Evolutionary conservation across 495 filamentous ascomycete species (phyloP).

Genomic region (Umbilicaria muhlenbergii): DNA sequence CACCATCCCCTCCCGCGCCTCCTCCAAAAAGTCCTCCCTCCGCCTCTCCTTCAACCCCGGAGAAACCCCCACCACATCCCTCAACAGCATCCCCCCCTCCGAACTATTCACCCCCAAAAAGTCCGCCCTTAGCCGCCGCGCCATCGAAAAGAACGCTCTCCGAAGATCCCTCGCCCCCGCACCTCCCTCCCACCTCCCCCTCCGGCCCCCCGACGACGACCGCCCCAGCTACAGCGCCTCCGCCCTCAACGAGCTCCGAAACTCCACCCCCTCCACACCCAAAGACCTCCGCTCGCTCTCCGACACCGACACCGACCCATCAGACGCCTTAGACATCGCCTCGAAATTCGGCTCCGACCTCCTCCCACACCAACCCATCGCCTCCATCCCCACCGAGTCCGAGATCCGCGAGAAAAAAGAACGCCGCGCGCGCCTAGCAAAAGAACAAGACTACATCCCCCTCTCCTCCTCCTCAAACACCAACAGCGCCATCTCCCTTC

Average conservation of each 20-base stretch:
- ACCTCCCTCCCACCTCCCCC: constrained; percentile 28
- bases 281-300: constrained; percentile 32
- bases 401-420: constrained; percentile 90
- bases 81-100: constrained; percentile 36
- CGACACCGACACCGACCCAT: constrained; percentile 31
- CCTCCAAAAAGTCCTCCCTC: constrained; percentile 43
- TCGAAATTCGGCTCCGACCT: constrained; percentile 43
- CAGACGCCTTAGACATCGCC: constrained; percentile 48
- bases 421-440: constrained; percentile 61
- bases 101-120: constrained; percentile 56
- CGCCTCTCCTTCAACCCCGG: constrained; percentile 62
- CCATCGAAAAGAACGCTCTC: constrained; percentile 54
- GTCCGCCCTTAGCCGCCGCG: constrained; percentile 48
- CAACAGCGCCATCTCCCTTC: constrained; percentile 27
- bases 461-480: constrained; percentile 25
- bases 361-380: constrained; percentile 11
- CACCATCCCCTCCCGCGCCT: constrained; percentile 8
- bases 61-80: constrained; percentile 36
- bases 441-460: constrained; percentile 68
- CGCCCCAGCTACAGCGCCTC: constrained; percentile 75
- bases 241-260: constrained; percentile 69
- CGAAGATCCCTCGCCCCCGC: constrained; percentile 32
- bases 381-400: constrained; percentile 61
- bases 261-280: constrained; percentile 66
- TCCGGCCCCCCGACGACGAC: constrained; percentile 47